Conservation (phyloP, 305 asterid species). For the Solanum aculeatissimum region DNA sequence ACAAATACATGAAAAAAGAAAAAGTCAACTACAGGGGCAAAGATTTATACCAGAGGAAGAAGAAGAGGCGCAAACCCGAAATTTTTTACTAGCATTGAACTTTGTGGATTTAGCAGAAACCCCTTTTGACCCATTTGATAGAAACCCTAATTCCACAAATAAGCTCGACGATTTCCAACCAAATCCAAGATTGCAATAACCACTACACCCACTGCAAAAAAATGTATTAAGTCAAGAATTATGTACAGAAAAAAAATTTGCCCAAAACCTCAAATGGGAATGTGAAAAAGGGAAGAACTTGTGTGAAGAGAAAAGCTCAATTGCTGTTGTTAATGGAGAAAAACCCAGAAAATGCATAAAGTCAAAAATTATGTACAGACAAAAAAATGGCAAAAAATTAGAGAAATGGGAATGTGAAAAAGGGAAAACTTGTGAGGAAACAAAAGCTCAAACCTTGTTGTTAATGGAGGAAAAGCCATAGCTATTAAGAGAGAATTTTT, state of each 20-base stretch:
- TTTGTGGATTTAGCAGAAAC: constrained; percentile 14
- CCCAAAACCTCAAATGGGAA: background rate
- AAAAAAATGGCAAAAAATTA: background rate
- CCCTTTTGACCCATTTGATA: constrained; percentile 13
- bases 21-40: background rate
- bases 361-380: background rate
- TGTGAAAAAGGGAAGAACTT: background rate
- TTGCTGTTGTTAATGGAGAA: constrained; percentile 29
- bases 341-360: background rate
- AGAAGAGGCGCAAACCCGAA: constrained; percentile 16
- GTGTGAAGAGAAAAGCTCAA: background rate
- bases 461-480: background rate
- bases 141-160: constrained; percentile 25
- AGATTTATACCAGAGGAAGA: constrained; percentile 31
- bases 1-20: background rate
- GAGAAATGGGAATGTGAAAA: background rate
- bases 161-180: constrained; percentile 49
- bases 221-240: background rate
- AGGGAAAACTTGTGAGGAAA: background rate
- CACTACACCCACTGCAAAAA: constrained; percentile 21
- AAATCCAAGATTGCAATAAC: constrained; percentile 17
- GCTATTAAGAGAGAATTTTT: background rate
- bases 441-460: background rate
- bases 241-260: background rate
- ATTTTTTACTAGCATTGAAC: background rate